Base-by-base conservation (phyloP, 2,329 filamentous ascomycete genomes). In the Talaromyces sp. region DNA sequence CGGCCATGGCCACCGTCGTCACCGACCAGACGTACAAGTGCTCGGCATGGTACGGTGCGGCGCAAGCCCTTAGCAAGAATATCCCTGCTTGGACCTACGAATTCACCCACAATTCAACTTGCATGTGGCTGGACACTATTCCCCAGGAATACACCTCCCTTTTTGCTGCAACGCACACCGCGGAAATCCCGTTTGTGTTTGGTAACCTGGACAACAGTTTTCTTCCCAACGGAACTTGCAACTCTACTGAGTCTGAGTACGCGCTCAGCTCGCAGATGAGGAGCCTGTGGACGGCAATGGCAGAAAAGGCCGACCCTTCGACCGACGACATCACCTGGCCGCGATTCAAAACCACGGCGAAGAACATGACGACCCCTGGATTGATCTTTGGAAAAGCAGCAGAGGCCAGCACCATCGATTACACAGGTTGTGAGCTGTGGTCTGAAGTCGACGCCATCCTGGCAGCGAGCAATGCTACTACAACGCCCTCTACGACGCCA, bases 281-380 rank as follows among this genome's bases (percentile, higher is more conserved):
- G 35, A 57, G 56, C n/a, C 19, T 64, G 1, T 67, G 66, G 65
- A 64, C 61, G 10, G 59, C 65, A 11, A 67, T 68, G 66, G 66
- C 66, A 17, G 56, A 57, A 6, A 60, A 61, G 38, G 66, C 26
- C 31, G 21, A 62, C 6, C 66, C 66, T 10, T 48, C 50, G n/a
- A 59, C 35, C 21, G 41, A 26, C 1, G 60, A 29, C 1, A 59
- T 66, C 46, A 1, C 35, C 9, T 67, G 66, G 66, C 66, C 66
- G 11, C 31, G 21, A 27, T 65, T 66, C 55, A 43, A 61, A 8
- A 57, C 46, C 27, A 51, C 55, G 11, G 31, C 43, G 2, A 58
- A 53, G 19, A 52, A 48, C 3, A 11, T 21, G 1, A 57, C 53
- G 3, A 55, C 57, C 19, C 57, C 62, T 1, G 62, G 65, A 3